Conservation (phyloP, 352 stramenopile species). For the Hyaloperonospora brassicae region DNA sequence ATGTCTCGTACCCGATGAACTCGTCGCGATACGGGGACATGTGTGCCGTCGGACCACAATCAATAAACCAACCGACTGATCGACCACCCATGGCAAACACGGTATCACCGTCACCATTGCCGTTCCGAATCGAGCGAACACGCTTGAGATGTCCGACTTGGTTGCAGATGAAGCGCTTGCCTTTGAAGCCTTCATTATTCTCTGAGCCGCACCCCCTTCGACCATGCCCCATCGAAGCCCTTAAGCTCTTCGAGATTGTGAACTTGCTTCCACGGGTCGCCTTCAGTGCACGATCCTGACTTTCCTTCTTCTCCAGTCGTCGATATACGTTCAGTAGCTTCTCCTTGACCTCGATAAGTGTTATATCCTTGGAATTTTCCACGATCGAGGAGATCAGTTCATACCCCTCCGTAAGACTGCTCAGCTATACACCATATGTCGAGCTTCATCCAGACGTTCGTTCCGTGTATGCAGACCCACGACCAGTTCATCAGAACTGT, state of each 20-base stretch:
- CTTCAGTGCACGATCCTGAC: not conserved
- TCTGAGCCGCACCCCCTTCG: not conserved
- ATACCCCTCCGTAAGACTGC: constrained; percentile 2
- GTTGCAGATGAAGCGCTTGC: not conserved
- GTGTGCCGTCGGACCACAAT: not conserved
- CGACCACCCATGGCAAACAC: not conserved
- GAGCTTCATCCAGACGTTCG: not conserved
- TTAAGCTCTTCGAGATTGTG: no score
- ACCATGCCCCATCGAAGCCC: not conserved
- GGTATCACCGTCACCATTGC: not conserved
- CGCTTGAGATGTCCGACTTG: constrained; percentile 1
- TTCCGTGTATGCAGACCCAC: not conserved
- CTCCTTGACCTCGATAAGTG: constrained; percentile 13
- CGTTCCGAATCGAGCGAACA: not conserved
- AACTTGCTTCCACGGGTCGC: not conserved
- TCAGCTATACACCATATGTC: not conserved
- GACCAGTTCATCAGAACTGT: not conserved
- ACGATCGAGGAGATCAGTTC: constrained; percentile 8
- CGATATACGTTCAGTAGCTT: not conserved
- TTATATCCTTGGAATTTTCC: constrained; percentile 14
- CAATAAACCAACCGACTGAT: not conserved
- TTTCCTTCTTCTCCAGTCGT: not conserved
- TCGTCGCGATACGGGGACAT: not conserved
- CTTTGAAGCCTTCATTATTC: not conserved
- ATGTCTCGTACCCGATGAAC: not conserved